Percentiles rank a stretch among this genome's conserved stretches.
Evolutionary conservation across 2,329 filamentous ascomycete species (phyloP).

Genomic region (Fusarium xyrophilum): DNA sequence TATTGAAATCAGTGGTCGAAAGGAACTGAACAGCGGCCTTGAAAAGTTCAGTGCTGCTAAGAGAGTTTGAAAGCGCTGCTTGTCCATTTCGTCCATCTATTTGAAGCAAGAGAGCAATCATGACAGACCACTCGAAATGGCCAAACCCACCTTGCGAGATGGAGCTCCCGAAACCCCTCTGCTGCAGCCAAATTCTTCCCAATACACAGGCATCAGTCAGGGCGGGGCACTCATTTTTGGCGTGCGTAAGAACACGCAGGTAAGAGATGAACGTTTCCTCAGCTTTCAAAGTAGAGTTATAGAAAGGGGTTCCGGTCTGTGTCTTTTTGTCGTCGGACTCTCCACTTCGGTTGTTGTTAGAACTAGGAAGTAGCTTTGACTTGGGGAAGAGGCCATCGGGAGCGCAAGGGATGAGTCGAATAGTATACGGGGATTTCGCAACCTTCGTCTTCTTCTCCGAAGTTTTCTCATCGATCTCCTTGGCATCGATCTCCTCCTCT

Average conservation of each 20-base stretch:
- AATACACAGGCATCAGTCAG: conserved; percentile 87
- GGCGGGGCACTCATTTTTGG: conserved; percentile 71
- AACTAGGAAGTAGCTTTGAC: conserved; percentile 72
- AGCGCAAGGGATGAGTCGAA: conserved; percentile 80
- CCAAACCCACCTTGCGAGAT: conserved; percentile 86
- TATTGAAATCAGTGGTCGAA: conserved; percentile 73
- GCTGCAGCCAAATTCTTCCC: conserved; percentile 86
- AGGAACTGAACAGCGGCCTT: conserved; percentile 93
- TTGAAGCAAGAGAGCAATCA: conserved; percentile 81
- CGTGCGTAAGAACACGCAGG: conserved; percentile 75
- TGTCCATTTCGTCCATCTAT: conserved; percentile 76
- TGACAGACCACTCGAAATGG: conserved; percentile 86
- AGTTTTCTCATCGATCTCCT: conserved; percentile 23
- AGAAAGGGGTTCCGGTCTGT: conserved; percentile 73
- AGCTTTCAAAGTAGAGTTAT: conserved; percentile 84
- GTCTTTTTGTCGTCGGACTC: conserved; percentile 53
- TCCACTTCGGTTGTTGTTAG: conserved; percentile 71
- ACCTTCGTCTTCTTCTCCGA: conserved; percentile 39
- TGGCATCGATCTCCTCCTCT: conserved; percentile 23
- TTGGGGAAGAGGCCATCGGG: conserved; percentile 72
- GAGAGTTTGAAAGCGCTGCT: conserved; percentile 75
- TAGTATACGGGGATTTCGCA: conserved; percentile 57
- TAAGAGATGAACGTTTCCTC: conserved; percentile 78
- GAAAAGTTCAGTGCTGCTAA: conserved; percentile 93
- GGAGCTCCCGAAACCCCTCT: conserved; percentile 78